These are phyloP conservation scores for Vararia minispora DNA, from an alignment of 768 basidiomycete species.

Conservation along the genomic window DNA sequence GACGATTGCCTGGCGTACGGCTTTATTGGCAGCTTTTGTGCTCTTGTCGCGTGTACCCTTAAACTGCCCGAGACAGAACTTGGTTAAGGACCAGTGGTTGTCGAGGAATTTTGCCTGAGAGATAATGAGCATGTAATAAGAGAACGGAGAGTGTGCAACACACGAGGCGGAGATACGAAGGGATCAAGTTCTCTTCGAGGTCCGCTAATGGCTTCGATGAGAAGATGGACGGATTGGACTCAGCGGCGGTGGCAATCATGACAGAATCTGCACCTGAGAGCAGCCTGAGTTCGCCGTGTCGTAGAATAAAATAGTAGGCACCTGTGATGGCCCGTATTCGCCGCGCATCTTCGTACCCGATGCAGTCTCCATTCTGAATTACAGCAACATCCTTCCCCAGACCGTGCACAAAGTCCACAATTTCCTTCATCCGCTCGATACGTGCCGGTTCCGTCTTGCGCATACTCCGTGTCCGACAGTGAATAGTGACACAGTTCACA, in stretches of 20 bases:
- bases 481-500: slow-evolving; percentile 82
- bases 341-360: slow-evolving; percentile 66
- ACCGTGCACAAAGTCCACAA: slow-evolving; percentile 73
- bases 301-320: slow-evolving; percentile 19
- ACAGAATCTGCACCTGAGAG: slow-evolving; percentile 68
- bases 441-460: slow-evolving; percentile 70
- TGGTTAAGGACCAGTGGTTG: slow-evolving; percentile 77
- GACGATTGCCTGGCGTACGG: slow-evolving; percentile 39
- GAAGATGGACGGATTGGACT: slow-evolving; percentile 88
- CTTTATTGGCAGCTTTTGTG: slow-evolving; percentile 48
- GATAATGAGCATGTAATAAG: background rate
- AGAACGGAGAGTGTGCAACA: slow-evolving; percentile 15
- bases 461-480: slow-evolving; percentile 92
- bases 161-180: slow-evolving; percentile 67
- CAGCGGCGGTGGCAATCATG: slow-evolving; percentile 95
- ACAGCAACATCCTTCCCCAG: slow-evolving; percentile 77
- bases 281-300: background rate
- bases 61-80: slow-evolving; percentile 81
- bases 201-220: slow-evolving; percentile 54
- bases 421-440: slow-evolving; percentile 68
- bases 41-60: slow-evolving; percentile 48
- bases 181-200: slow-evolving; percentile 56
- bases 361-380: slow-evolving; percentile 89
- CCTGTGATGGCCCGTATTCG: slow-evolving; percentile 69
- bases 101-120: slow-evolving; percentile 59